Base-by-base conservation (phyloP, 1,284 basidiomycete species). In the Apiotrichum domesticum region DNA sequence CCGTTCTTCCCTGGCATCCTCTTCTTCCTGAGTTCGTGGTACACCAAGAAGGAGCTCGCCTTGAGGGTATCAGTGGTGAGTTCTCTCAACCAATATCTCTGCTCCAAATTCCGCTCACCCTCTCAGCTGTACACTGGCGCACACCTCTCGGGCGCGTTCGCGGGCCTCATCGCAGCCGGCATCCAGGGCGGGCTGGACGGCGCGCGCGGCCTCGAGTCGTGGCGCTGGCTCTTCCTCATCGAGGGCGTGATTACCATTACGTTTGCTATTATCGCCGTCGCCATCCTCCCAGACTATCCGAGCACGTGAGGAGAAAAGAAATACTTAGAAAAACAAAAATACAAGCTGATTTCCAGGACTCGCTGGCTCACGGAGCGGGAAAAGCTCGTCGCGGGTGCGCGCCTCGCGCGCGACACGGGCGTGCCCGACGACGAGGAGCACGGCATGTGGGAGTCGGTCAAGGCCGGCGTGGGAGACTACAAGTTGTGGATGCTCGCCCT, bases 1-100 rank as follows among this genome's bases (percentile, higher is more conserved):
- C 68, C 41, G 57, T 75, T 60, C 73, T 76, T 59, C 58, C 68
- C 46, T 40, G 66, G 66, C 2, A 58, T 58, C 33, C 62, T 67
- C 9, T 65, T 61, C 52, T 49, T 64, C 52, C 54, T 67, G 2
- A 56, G 58, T 6, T 61, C 59, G 39, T 67, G 66, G 66, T 67
- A 67, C 50, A 62, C 57, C 2, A 59, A 59, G 51, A 47, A 47
- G 35, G 63, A 64, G 54, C 58, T 64, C 32, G 63, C 60, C 3
- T 42, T 58, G 9, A 35, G 57, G 39, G 35, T 32, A 3, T 41
- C 41, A 5, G 41, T 44, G 13, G 44, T 52, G 15, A 39, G 47
- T 47, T 13, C 3, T 21, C 21, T 21, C 21, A 34, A 35, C 3
- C 10, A n/a, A 29, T 8, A 7, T 4, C 35, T 4, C 15, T 10